Conservation (phyloP, 352 stramenopile species). For the Lagenidium sp. region DNA sequence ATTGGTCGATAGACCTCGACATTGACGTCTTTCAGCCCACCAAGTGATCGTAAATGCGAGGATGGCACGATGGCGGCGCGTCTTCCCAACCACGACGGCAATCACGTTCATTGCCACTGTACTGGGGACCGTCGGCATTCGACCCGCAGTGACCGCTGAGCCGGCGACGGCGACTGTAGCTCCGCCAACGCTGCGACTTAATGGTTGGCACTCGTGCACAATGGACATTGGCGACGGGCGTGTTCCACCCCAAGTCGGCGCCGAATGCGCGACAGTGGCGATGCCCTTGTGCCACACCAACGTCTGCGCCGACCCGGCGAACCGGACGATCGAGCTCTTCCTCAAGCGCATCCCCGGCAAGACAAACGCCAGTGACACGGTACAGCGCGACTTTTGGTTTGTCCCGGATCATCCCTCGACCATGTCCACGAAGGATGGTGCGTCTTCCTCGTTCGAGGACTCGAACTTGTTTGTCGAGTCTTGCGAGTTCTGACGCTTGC, state of each 20-base stretch:
- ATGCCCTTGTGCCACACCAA: neutral
- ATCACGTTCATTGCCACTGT: too few relatives aligned
- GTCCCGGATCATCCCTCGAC: slow-evolving; percentile 9
- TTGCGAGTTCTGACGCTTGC: neutral
- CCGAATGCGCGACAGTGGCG: neutral
- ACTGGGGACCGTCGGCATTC: too few relatives aligned
- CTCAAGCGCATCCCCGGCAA: slow-evolving; percentile 14
- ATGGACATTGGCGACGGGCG: neutral
- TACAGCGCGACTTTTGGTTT: slow-evolving; percentile 8
- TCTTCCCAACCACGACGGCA: too few relatives aligned
- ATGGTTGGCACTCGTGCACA: slow-evolving; percentile 1
- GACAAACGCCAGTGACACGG: slow-evolving; percentile 2
- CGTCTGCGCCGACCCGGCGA: neutral
- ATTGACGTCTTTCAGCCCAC: too few relatives aligned
- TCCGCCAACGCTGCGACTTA: too few relatives aligned
- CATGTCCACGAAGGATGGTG: slow-evolving; percentile 6
- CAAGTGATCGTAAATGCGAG: too few relatives aligned
- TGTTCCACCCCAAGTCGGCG: neutral
- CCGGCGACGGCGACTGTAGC: too few relatives aligned
- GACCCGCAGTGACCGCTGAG: too few relatives aligned
- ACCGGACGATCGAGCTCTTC: slow-evolving; percentile 4
- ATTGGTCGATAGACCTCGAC: too few relatives aligned
- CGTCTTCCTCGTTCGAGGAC: neutral
- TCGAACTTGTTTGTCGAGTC: neutral
- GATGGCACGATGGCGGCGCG: too few relatives aligned